Evolutionary conservation across 805 yeast genomes (phyloP).

Genomic region (Cyberlindnera lachancei): DNA sequence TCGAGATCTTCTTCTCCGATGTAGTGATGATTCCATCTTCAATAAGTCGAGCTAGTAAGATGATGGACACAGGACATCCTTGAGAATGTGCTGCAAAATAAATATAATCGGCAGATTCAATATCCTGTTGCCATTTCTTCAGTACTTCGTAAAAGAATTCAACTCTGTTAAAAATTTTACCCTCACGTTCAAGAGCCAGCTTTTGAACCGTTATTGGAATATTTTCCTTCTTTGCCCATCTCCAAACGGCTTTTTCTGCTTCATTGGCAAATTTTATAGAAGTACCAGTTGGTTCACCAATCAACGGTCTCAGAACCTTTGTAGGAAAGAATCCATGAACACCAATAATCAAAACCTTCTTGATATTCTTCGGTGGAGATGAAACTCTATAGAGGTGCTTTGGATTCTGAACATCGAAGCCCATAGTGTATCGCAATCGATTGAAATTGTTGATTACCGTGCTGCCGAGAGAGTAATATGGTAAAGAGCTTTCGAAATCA

Average conservation of each 20-base stretch:
- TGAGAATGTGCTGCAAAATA: slow-evolving; percentile 93
- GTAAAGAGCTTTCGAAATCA: slow-evolving; percentile 19
- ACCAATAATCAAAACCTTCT: slow-evolving; percentile 75
- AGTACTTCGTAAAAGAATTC: slow-evolving; percentile 69
- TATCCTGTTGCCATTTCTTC: slow-evolving; percentile 50
- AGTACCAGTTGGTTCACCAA: slow-evolving; percentile 96
- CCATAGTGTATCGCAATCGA: slow-evolving; percentile 17
- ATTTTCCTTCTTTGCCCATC: slow-evolving; percentile 42
- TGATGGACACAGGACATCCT: slow-evolving; percentile 87
- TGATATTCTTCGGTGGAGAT: slow-evolving; percentile 23
- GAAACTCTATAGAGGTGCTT: slow-evolving; percentile 20
- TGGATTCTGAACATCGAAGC: slow-evolving; percentile 21
- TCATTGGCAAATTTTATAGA: slow-evolving; percentile 85
- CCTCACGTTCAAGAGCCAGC: slow-evolving; percentile 91
- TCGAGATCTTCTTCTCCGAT: slow-evolving; percentile 40
- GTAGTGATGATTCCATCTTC: slow-evolving; percentile 43
- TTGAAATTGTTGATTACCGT: slow-evolving; percentile 18
- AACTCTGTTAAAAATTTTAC: slow-evolving; percentile 81
- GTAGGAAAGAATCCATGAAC: slow-evolving; percentile 97
- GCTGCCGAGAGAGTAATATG: slow-evolving; percentile 11
- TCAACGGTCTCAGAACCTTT: slow-evolving; percentile 69
- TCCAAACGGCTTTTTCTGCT: slow-evolving; percentile 69
- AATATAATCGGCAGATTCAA: slow-evolving; percentile 70
- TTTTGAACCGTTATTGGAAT: slow-evolving; percentile 56
- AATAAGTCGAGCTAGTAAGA: slow-evolving; percentile 65